Conservation (phyloP, 2,329 filamentous ascomycete genomes). For the Aspergillus phoenicis region DNA sequence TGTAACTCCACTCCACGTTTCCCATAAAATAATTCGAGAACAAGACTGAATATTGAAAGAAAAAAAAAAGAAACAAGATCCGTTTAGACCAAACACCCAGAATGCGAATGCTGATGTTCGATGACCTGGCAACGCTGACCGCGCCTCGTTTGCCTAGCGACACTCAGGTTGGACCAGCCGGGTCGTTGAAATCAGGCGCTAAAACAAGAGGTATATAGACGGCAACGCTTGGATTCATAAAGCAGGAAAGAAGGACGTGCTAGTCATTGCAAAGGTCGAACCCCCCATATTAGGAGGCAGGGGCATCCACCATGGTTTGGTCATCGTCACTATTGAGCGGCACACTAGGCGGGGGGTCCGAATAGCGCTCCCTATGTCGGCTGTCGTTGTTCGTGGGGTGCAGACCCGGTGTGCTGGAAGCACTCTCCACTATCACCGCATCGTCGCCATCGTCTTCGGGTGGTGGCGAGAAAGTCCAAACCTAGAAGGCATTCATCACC, state of each 20-base stretch:
- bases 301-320: slow-evolving; percentile 39
- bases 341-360: slow-evolving; percentile 35
- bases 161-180: slow-evolving; percentile 4
- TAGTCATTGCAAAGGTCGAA: slow-evolving; percentile 15
- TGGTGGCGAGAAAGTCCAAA: slow-evolving; percentile 92
- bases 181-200: slow-evolving; percentile 4
- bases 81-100: slow-evolving; percentile 22
- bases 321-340: slow-evolving; percentile 33
- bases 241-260: slow-evolving; percentile 17
- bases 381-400: slow-evolving; percentile 23
- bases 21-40: slow-evolving; percentile 11
- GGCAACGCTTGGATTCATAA: slow-evolving; percentile 18
- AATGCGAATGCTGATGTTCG: slow-evolving; percentile 23
- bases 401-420: slow-evolving; percentile 37
- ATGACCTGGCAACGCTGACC: slow-evolving; percentile 12
- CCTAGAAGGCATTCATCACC: slow-evolving; percentile 57
- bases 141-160: slow-evolving; percentile 5
- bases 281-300: slow-evolving; percentile 18
- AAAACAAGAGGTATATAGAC: slow-evolving; percentile 15
- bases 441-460: slow-evolving; percentile 36
- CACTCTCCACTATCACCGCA: slow-evolving; percentile 32
- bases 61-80: slow-evolving; percentile 3
- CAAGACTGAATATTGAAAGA: slow-evolving; percentile 12
- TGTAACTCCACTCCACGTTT: slow-evolving; percentile 21
- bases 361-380: slow-evolving; percentile 31